phyloP scores from a whole-genome alignment of 495 filamentous ascomycete genomes.

The Chaetomium tenue region DNA sequence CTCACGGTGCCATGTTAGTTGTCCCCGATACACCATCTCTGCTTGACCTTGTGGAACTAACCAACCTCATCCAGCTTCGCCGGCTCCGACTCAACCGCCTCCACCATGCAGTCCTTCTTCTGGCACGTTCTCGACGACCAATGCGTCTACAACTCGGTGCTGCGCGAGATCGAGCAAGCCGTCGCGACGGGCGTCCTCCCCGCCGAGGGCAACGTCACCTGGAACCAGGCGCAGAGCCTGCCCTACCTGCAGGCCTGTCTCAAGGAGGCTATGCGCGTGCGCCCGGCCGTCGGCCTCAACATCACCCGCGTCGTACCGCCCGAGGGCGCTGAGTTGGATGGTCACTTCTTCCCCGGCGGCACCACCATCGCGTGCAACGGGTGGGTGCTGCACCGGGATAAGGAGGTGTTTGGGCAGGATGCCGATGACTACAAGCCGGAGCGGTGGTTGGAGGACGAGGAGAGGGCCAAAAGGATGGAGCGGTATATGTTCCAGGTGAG shows the following conservation, averaged over 20 bases:
- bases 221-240: slow-evolving; percentile 48
- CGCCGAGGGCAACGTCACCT: slow-evolving; percentile 44
- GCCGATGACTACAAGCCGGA: slow-evolving; percentile 62
- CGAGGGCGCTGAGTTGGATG: slow-evolving; percentile 55
- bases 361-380: slow-evolving; percentile 54
- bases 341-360: slow-evolving; percentile 52
- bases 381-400: slow-evolving; percentile 54
- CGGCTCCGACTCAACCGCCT: slow-evolving; percentile 63
- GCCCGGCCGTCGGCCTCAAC: slow-evolving; percentile 59
- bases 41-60: not conserved
- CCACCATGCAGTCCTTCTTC: slow-evolving; percentile 56
- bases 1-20: slow-evolving; percentile 53
- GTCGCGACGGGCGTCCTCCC: slow-evolving; percentile 40
- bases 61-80: slow-evolving; percentile 44
- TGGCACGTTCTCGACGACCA: slow-evolving; percentile 51
- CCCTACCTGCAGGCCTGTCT: slow-evolving; percentile 64
- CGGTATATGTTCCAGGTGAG: slow-evolving; percentile 52
- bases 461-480: slow-evolving; percentile 48
- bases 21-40: not conserved
- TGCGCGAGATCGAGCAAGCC: slow-evolving; percentile 48
- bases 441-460: slow-evolving; percentile 60
- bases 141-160: slow-evolving; percentile 44
- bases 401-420: slow-evolving; percentile 60
- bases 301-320: slow-evolving; percentile 53
- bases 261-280: slow-evolving; percentile 65